These are phyloP conservation scores for Stipa capillata DNA, from an alignment of 176 grass and related monocot species.

Conservation along the genomic window DNA sequence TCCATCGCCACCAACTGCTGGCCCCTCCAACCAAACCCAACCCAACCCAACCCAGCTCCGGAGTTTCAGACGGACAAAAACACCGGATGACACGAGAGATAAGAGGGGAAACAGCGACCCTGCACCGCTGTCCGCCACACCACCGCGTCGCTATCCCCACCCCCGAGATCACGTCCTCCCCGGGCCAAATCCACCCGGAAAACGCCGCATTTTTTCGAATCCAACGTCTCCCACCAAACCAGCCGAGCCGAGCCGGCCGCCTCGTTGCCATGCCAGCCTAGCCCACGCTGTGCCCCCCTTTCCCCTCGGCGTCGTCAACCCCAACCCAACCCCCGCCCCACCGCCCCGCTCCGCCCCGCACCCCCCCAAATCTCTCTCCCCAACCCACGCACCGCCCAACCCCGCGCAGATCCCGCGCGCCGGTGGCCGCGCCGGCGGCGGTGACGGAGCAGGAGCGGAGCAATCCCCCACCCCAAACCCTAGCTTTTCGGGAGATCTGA, in stretches of 20 bases:
- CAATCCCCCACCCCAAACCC: neutral
- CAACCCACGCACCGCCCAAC: neutral
- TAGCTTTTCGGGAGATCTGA: conserved; percentile 30
- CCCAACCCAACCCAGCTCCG: neutral
- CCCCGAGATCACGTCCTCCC: no score
- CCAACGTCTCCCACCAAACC: neutral
- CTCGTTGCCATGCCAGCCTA: conserved; percentile 26
- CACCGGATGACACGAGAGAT: no score
- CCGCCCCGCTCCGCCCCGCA: neutral
- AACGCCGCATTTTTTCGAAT: no score
- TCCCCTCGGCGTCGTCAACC: conserved; percentile 24
- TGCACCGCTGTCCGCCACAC: no score
- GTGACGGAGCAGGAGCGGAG: neutral
- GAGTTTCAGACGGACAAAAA: neutral
- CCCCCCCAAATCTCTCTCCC: neutral
- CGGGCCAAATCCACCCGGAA: no score
- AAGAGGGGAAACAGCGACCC: no score
- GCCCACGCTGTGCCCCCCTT: neutral
- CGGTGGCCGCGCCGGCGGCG: conserved; percentile 7
- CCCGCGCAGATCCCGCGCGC: conserved; percentile 30
- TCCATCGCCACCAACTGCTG: neutral
- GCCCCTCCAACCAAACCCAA: no score
- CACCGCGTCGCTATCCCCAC: no score
- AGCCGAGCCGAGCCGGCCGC: neutral
- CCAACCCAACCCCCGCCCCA: neutral